Conservation (phyloP, 345 rosid species). For the Eucalyptus fibrosa region DNA sequence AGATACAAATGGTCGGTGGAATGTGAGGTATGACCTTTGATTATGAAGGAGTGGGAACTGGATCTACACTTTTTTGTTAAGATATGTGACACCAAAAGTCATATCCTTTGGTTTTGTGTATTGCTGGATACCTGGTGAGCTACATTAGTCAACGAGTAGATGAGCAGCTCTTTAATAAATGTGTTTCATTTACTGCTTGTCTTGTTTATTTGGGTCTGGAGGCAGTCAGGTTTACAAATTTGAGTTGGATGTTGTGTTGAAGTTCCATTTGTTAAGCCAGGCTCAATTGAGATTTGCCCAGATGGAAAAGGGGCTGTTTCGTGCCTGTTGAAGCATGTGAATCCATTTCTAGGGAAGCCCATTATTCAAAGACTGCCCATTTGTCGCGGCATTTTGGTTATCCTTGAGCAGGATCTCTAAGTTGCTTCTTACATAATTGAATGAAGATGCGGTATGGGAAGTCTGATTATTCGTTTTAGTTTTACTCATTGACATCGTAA, state of each 20-base stretch:
- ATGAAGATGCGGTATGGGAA: neutral
- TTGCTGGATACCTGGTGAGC: neutral
- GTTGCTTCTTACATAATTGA: neutral
- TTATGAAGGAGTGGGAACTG: neutral
- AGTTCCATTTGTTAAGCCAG: neutral
- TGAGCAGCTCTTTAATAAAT: neutral
- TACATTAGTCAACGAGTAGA: neutral
- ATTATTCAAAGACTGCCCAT: neutral
- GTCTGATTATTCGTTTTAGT: neutral
- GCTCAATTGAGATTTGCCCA: neutral
- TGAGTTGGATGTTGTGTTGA: neutral
- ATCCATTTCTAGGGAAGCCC: neutral
- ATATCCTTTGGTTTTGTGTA: neutral
- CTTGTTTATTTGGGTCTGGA: neutral
- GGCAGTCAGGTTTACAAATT: neutral
- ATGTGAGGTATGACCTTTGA: conserved; percentile 22
- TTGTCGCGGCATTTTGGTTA: neutral
- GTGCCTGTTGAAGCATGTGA: neutral
- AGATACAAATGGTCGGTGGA: conserved; percentile 78
- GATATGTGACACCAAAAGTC: neutral
- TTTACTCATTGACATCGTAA: neutral
- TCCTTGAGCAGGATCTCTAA: neutral
- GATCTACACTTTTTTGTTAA: neutral
- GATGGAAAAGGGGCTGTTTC: neutral
- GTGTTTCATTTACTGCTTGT: neutral